A percentile compares a stretch with the other conserved stretches of the same genome.
Evolutionary conservation across 2,329 filamentous ascomycete genomes (phyloP).

Genomic region (Elsinoe australis): DNA sequence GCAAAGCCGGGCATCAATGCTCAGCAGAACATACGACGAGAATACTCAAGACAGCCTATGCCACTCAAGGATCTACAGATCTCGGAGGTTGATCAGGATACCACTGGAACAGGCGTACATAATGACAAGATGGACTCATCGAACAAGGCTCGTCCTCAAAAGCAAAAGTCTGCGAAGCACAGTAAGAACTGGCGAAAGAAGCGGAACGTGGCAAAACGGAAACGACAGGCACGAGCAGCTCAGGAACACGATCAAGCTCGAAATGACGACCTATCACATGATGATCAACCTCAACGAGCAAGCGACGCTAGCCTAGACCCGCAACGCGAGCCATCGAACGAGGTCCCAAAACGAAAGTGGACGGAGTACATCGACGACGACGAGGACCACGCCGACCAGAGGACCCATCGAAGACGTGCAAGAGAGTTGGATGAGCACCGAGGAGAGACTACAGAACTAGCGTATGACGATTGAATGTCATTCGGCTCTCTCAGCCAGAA

Average conservation of each 20-base stretch:
- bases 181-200: conserved; percentile 18
- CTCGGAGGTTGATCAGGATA: too few relatives aligned
- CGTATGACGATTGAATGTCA: conserved; percentile 37
- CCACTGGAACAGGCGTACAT: background rate
- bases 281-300: background rate
- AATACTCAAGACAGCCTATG: background rate
- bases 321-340: background rate
- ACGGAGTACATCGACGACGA: conserved; percentile 32
- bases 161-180: conserved; percentile 10
- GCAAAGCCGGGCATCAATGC: background rate
- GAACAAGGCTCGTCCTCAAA: conserved; percentile 7
- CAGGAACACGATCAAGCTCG: conserved; percentile 15
- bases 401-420: conserved; percentile 40
- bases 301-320: background rate
- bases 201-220: conserved; percentile 13
- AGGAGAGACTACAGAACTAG: conserved; percentile 36
- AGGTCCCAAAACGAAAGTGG: conserved; percentile 30
- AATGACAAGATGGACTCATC: background rate
- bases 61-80: background rate
- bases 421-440: conserved; percentile 39
- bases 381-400: conserved; percentile 28
- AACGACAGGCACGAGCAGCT: conserved; percentile 13
- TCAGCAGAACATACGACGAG: background rate
- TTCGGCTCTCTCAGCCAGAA: too few relatives aligned
- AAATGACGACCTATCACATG: background rate